Evolutionary conservation across 208 protist genomes (phyloP), one percentile per base, ranked within the genome.

Genomic region (Herpetomonas tarakana): DNA sequence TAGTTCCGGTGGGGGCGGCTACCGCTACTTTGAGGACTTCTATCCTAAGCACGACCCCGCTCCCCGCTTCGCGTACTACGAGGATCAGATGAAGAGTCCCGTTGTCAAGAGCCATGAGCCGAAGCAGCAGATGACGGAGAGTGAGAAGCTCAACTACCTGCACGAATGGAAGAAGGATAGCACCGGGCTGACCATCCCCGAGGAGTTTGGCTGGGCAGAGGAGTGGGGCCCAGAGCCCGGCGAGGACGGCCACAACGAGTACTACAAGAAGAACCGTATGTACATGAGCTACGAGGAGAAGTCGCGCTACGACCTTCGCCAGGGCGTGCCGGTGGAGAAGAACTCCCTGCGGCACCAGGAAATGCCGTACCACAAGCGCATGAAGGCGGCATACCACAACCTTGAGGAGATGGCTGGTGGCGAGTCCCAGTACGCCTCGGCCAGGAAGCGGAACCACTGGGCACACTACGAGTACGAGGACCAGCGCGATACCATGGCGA

Each of bases 241-340:
- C 14, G 84, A 92, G 35, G 85, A 92, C 47, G 88, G 88, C 4
- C 88, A 94, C 64, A 91, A 70, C 27, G 73, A 76, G 53, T 94
- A 81, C 75, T 94, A 94, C 78, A 84, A 91, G 66, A 94, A 94
- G 67, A 86, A 90, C 44, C 79, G 88, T 29, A 89, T 91, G 85
- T 94, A 91, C 73, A 94, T 94, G 88, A 91, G 82, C 24, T 91
- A 92, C 54, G 88, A 94, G 63, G 88, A 94, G 27, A 92, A 92
- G 62, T 75, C 75, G 12, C 83, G 84, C 59, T 92, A 86, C 52
- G 82, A 92, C 58, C 51, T 94, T 22, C 80, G 88, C 25, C 62
- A 62, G 3, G 85, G 88, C 1, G 88, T 94, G 28, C 88, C 88
- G 16, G 78, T 94, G 3, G 82, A 94, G 65, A 90, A 88, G 51